Conservation (phyloP, 1,284 basidiomycete genomes). For the Psilocybe mexicana region DNA sequence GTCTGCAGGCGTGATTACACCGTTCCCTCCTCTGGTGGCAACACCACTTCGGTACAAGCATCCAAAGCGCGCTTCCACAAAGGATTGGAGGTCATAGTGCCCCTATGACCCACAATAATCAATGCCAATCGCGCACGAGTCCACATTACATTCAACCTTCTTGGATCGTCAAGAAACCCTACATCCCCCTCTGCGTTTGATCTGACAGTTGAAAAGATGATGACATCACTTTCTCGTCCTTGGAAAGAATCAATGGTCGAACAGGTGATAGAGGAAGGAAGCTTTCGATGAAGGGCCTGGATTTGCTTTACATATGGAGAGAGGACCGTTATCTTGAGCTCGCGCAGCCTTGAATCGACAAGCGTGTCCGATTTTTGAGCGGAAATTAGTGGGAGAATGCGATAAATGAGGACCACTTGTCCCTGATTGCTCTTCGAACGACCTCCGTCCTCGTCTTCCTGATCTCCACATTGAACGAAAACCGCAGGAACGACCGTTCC, state of each 20-base stretch:
- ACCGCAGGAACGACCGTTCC: constrained; percentile 47
- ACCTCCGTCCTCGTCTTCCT: constrained; percentile 56
- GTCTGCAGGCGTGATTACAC: background rate
- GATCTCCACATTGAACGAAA: constrained; percentile 55
- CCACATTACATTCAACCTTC: constrained; percentile 75
- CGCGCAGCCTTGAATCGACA: constrained; percentile 12
- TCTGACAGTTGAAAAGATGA: constrained; percentile 73
- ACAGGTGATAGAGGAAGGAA: constrained; percentile 44
- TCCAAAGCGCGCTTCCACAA: constrained; percentile 56
- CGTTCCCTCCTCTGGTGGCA: background rate
- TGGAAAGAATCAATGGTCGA: constrained; percentile 77
- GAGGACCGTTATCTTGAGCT: constrained; percentile 50
- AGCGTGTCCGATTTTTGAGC: constrained; percentile 22
- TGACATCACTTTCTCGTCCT: constrained; percentile 71
- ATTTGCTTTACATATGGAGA: constrained; percentile 63
- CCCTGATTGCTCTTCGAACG: constrained; percentile 62
- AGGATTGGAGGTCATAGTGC: constrained; percentile 49
- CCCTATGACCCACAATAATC: constrained; percentile 64
- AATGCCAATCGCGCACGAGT: constrained; percentile 66
- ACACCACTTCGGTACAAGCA: constrained; percentile 34
- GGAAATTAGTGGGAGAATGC: constrained; percentile 43
- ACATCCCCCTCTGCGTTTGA: constrained; percentile 59
- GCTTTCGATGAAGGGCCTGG: constrained; percentile 40
- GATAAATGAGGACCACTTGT: constrained; percentile 50
- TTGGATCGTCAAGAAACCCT: constrained; percentile 70